A percentile compares a stretch with the other conserved stretches of the same genome.
Conservation (phyloP, 108 stramenopile species). For the Skeletonema tropicum region DNA sequence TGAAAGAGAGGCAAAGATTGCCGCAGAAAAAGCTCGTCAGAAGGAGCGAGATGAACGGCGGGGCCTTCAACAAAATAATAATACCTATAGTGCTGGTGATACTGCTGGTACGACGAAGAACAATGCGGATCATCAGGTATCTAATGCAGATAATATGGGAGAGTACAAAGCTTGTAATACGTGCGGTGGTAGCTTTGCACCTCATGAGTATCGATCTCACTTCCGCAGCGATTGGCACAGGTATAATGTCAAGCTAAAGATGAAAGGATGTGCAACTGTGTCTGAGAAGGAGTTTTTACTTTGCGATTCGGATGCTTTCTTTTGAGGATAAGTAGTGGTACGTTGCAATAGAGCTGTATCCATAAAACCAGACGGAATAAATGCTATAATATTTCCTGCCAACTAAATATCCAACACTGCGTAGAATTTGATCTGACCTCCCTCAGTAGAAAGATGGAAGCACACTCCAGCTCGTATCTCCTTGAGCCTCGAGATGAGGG, state of each 20-base stretch:
- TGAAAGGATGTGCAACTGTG: conserved; percentile 72
- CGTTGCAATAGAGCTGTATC: neutral
- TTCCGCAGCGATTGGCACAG: conserved; percentile 95
- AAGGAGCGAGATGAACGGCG: conserved; percentile 37
- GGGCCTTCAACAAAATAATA: conserved; percentile 12
- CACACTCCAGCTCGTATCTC: no score
- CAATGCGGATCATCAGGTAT: neutral
- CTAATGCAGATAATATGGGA: neutral
- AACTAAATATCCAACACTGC: no score
- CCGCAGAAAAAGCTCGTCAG: conserved; percentile 41
- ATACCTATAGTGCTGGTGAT: neutral
- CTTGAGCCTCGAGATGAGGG: no score
- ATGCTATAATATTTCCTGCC: no score
- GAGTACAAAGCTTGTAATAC: conserved; percentile 80
- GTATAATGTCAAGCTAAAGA: conserved; percentile 95
- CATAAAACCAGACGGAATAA: no score
- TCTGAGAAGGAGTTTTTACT: conserved; percentile 79
- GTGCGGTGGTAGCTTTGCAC: conserved; percentile 80
- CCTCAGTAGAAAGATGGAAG: no score
- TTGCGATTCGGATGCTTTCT: conserved; percentile 63
- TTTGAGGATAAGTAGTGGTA: conserved; percentile 9
- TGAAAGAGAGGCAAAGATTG: conserved; percentile 42
- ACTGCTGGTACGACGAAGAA: neutral
- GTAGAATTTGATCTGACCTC: no score
- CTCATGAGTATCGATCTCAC: conserved; percentile 83